Evolutionary conservation across 2,329 filamentous ascomycete species (phyloP).

Genomic region (Teratosphaeriaceae sp.): DNA sequence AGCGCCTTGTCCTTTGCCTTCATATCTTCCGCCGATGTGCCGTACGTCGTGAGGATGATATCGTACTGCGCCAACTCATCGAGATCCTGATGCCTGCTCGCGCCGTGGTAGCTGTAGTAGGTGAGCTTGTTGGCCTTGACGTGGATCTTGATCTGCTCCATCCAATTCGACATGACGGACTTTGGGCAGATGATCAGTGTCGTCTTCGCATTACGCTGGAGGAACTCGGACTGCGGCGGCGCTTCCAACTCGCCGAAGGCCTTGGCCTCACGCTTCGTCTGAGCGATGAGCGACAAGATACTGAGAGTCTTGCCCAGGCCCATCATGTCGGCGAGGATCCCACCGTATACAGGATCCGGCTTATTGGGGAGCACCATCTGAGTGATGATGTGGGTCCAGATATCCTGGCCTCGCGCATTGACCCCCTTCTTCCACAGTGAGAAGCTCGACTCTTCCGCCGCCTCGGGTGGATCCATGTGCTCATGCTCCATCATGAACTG

Average conservation of each 20-base stretch:
- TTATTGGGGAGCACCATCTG: conserved; percentile 99
- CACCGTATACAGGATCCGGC: conserved; percentile 86
- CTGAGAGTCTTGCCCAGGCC: conserved; percentile 97
- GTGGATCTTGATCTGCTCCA: conserved; percentile 68
- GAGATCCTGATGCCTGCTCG: conserved; percentile 45
- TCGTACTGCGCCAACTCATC: conserved; percentile 59
- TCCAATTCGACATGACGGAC: conserved; percentile 88
- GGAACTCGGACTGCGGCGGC: not conserved
- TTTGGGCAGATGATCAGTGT: conserved; percentile 79
- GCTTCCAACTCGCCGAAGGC: conserved; percentile 26
- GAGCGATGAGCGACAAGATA: conserved; percentile 83
- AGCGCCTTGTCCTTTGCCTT: no score
- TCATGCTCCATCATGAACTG: conserved; percentile 97
- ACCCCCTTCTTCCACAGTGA: conserved; percentile 91
- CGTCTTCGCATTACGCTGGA: no score
- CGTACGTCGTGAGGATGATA: conserved; percentile 80
- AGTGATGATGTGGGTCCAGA: conserved; percentile 60
- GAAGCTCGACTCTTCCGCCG: conserved; percentile 78
- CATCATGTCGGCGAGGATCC: conserved; percentile 95
- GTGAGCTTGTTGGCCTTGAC: conserved; percentile 59
- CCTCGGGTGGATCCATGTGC: conserved; percentile 62
- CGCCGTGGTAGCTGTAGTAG: conserved; percentile 69
- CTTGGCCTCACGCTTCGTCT: conserved; percentile 31
- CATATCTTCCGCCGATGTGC: no score
- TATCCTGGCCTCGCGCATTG: conserved; percentile 74